phyloP scores from a whole-genome alignment of 306 rosid genomes.

The Hippophae gyantsensis region DNA sequence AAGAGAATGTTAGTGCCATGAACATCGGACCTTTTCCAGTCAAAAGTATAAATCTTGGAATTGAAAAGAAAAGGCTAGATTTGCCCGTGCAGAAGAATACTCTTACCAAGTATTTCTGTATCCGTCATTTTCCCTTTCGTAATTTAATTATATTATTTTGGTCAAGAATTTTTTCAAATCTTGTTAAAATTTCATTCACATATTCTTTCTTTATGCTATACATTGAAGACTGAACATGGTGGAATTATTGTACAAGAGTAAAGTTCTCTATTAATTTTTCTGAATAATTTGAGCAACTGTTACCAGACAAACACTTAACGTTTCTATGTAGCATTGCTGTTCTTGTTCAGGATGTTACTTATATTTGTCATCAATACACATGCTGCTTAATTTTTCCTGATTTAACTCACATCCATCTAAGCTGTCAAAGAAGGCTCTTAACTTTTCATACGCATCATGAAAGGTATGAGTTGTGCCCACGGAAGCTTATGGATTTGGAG shows the following conservation, averaged over 20 bases:
- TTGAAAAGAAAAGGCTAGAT: slow-evolving; percentile 56
- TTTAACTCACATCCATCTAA: too few species aligned
- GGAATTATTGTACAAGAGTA: background rate
- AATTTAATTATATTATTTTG: slow-evolving; percentile 5
- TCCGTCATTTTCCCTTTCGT: slow-evolving; percentile 32
- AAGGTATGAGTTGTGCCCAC: background rate
- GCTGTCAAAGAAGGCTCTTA: too few species aligned
- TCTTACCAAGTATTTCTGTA: slow-evolving; percentile 82
- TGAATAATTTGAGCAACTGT: slow-evolving; percentile 3
- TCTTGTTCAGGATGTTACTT: background rate
- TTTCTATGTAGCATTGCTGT: background rate
- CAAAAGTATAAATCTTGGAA: slow-evolving; percentile 40
- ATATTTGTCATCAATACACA: background rate
- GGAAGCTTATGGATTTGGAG: too few species aligned
- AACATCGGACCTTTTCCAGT: slow-evolving; percentile 23
- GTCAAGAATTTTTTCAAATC: slow-evolving; percentile 1
- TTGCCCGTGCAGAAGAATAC: slow-evolving; percentile 87
- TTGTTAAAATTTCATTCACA: background rate
- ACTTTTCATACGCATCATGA: too few species aligned
- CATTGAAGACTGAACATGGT: background rate
- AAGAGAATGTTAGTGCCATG: slow-evolving; percentile 23
- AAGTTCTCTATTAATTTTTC: too few species aligned
- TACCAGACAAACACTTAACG: slow-evolving; percentile 7
- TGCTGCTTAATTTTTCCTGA: background rate
- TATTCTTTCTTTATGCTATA: background rate